phyloP scores from a whole-genome alignment of 139 green algal species.

The Raphidocelis subcapitata region DNA sequence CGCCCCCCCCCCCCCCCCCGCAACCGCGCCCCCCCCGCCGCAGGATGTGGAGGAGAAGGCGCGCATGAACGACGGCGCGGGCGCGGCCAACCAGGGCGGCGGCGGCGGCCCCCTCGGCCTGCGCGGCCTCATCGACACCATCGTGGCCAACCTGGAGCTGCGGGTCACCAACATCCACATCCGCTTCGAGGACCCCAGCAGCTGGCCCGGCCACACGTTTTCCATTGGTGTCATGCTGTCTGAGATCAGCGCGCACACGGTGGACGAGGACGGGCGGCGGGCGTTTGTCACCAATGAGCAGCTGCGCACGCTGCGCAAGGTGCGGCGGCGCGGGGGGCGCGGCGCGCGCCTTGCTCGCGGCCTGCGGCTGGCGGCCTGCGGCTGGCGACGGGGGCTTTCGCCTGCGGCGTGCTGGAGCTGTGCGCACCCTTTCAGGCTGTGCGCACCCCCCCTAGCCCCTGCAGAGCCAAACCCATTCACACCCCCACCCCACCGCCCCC shows the following conservation, averaged over 20 bases:
- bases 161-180: conserved; percentile 95
- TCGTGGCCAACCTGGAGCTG: conserved; percentile 75
- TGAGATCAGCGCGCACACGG: conserved; percentile 79
- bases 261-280: conserved; percentile 73
- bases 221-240: conserved; percentile 73
- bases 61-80: neutral
- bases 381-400: neutral
- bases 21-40: no score
- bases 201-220: conserved; percentile 61
- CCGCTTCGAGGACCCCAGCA: conserved; percentile 66
- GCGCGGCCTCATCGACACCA: conserved; percentile 71
- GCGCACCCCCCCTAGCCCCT: no score
- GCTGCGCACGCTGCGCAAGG: conserved; percentile 84
- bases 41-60: conserved; percentile 16
- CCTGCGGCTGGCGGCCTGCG: neutral
- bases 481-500: neutral
- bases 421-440: neutral
- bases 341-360: neutral
- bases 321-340: conserved; percentile 10
- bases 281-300: conserved; percentile 79
- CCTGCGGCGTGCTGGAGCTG: neutral
- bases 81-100: conserved; percentile 14
- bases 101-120: conserved; percentile 46
- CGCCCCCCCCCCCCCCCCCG: no score
- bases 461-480: no score